Evolutionary conservation across 202 grass and related monocot genomes (phyloP).

Genomic region (Carex arenaria): DNA sequence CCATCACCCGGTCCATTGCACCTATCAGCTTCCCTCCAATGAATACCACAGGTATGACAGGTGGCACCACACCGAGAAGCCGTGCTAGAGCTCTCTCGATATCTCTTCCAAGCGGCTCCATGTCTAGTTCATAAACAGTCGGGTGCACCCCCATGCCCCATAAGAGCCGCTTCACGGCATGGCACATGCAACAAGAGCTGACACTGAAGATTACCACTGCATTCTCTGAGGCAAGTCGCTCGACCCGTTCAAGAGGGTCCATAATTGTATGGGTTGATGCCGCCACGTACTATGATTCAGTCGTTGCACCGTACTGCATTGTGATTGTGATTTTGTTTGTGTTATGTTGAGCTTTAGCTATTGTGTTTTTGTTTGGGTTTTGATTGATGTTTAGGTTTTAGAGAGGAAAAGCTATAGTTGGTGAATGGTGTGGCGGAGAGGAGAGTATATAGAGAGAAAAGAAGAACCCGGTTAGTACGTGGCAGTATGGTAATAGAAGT

Average conservation of each 20-base stretch:
- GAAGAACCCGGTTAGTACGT: not conserved
- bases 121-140: conserved; percentile 73
- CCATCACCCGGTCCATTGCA: conserved; percentile 93
- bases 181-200: conserved; percentile 97
- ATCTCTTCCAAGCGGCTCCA: conserved; percentile 54
- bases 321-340: not conserved
- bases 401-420: conserved; percentile 26
- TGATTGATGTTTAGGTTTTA: conserved; percentile 14
- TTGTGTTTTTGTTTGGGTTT: not conserved
- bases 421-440: conserved; percentile 23
- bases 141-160: conserved; percentile 90
- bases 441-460: conserved; percentile 35
- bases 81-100: conserved; percentile 50
- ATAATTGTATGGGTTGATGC: not conserved
- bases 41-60: conserved; percentile 78
- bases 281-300: conserved; percentile 67
- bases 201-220: conserved; percentile 93
- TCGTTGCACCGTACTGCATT: conserved; percentile 80
- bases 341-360: not conserved
- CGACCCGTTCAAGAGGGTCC: conserved; percentile 62
- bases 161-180: conserved; percentile 94
- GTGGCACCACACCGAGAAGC: conserved; percentile 37
- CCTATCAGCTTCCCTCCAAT: conserved; percentile 88
- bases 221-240: conserved; percentile 75
- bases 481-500: conserved; percentile 16